Evolutionary conservation across 2,329 filamentous ascomycete genomes (phyloP).

Genomic region (Alternaria sp.): DNA sequence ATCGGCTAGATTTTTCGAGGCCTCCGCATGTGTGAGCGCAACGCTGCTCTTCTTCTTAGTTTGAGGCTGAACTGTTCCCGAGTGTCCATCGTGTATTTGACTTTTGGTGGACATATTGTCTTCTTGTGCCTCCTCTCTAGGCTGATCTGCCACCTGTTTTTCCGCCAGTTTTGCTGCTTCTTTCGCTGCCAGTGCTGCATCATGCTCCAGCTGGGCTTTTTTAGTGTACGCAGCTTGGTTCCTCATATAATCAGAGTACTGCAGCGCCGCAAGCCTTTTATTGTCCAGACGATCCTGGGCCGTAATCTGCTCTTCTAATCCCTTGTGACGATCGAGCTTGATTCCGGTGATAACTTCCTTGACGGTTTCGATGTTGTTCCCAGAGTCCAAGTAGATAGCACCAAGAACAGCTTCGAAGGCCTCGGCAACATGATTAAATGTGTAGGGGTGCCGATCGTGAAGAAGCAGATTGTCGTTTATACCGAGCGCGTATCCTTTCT

Average conservation of each 20-base stretch:
- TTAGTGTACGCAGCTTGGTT: neutral
- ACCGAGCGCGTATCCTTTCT: conserved; percentile 10
- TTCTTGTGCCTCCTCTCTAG: neutral
- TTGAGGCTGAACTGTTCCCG: neutral
- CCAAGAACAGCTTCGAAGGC: conserved; percentile 31
- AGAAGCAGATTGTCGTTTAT: conserved; percentile 15
- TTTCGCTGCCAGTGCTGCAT: neutral
- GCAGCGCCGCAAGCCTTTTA: neutral
- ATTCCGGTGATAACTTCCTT: conserved; percentile 13
- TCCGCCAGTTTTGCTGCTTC: neutral
- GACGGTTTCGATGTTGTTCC: conserved; percentile 8
- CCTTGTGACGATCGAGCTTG: conserved; percentile 14
- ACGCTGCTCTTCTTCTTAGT: neutral
- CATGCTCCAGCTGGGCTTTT: neutral
- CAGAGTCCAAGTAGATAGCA: conserved; percentile 31
- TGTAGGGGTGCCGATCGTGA: neutral
- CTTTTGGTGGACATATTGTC: neutral
- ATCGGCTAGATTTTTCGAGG: neutral
- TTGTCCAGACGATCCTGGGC: neutral
- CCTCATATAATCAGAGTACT: neutral
- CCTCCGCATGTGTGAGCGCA: neutral
- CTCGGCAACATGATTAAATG: conserved; percentile 18
- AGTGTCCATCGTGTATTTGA: neutral
- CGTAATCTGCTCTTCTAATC: conserved; percentile 5
- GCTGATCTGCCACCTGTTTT: no score